Conservation (phyloP, 495 filamentous ascomycete species). For the Xylaria palmicola region DNA sequence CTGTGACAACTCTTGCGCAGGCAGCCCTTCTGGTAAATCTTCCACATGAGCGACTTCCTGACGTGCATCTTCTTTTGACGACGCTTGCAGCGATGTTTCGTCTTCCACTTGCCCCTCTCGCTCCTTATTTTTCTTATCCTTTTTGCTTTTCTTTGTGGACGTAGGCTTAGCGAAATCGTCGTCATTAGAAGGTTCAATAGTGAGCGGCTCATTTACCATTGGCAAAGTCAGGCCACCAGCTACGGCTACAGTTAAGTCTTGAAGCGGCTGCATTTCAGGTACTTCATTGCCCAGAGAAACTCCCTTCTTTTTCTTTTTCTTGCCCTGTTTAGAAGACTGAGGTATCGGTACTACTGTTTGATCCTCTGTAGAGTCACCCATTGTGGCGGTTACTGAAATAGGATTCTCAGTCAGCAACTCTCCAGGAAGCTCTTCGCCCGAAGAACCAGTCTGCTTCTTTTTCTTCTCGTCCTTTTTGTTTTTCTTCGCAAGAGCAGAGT, state of each 20-base stretch:
- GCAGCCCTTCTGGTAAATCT: background rate
- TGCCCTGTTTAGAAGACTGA: slow-evolving; percentile 11
- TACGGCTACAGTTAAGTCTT: background rate
- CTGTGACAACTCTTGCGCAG: background rate
- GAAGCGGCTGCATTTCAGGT: background rate
- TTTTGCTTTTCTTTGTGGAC: slow-evolving; percentile 19
- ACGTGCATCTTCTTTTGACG: background rate
- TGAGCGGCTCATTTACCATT: background rate
- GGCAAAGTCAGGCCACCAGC: background rate
- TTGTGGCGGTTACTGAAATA: background rate
- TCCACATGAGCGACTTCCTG: too few relatives aligned
- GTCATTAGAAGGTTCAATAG: slow-evolving; percentile 6
- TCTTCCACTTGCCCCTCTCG: background rate
- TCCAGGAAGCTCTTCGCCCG: slow-evolving; percentile 5
- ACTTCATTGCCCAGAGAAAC: background rate
- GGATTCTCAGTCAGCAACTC: slow-evolving; percentile 7
- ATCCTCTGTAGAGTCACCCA: background rate
- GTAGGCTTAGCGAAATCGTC: background rate
- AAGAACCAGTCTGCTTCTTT: slow-evolving; percentile 13
- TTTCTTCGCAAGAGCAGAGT: slow-evolving; percentile 1
- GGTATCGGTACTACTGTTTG: background rate
- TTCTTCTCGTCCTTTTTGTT: slow-evolving; percentile 21
- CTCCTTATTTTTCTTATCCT: slow-evolving; percentile 21
- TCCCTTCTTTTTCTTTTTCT: slow-evolving; percentile 13
- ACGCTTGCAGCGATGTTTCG: background rate